phyloP scores from a whole-genome alignment of 768 basidiomycete genomes.

The Cystobasidium onofrii region DNA sequence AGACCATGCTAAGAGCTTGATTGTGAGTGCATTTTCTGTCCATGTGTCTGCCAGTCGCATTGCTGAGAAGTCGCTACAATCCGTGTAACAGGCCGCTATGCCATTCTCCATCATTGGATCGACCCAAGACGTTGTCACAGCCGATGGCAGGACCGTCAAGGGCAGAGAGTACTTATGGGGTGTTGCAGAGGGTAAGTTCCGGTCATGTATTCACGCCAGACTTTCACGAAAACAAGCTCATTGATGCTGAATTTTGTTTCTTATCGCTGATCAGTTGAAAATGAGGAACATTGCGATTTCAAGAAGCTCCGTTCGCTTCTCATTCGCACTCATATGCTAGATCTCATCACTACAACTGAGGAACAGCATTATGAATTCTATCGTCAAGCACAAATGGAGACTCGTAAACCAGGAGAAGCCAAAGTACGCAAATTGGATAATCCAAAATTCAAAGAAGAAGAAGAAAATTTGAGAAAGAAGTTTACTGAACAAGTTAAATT shows the following conservation, averaged over 20 bases:
- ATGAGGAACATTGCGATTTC: slow-evolving; percentile 99
- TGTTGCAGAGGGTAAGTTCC: slow-evolving; percentile 80
- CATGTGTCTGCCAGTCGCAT: too few relatives aligned
- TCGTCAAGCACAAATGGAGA: slow-evolving; percentile 98
- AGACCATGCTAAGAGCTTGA: slow-evolving; percentile 76
- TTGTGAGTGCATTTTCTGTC: slow-evolving; percentile 42
- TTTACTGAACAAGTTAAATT: slow-evolving; percentile 99
- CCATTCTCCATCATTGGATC: slow-evolving; percentile 98
- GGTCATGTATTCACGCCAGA: too few relatives aligned
- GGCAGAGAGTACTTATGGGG: slow-evolving; percentile 99
- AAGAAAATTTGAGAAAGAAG: slow-evolving; percentile 84
- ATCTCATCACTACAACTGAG: slow-evolving; percentile 90
- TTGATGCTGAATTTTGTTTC: too few relatives aligned
- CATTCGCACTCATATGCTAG: slow-evolving; percentile 97
- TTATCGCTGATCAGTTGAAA: slow-evolving; percentile 62
- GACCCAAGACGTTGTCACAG: slow-evolving; percentile 83
- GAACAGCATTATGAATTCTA: slow-evolving; percentile 97
- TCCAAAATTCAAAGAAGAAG: slow-evolving; percentile 99
- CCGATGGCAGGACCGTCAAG: slow-evolving; percentile 86
- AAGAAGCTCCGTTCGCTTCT: slow-evolving; percentile 89
- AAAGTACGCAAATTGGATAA: slow-evolving; percentile 98
- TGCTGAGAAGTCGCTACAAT: too few relatives aligned
- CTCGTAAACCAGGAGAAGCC: slow-evolving; percentile 90
- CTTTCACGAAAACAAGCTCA: too few relatives aligned
- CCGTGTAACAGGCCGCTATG: slow-evolving; percentile 67